Percentiles rank a stretch among this genome's conserved stretches.
These are phyloP conservation scores for Endocalyx cinctus DNA, from an alignment of 2,329 filamentous ascomycete genomes.

Conservation along the genomic window DNA sequence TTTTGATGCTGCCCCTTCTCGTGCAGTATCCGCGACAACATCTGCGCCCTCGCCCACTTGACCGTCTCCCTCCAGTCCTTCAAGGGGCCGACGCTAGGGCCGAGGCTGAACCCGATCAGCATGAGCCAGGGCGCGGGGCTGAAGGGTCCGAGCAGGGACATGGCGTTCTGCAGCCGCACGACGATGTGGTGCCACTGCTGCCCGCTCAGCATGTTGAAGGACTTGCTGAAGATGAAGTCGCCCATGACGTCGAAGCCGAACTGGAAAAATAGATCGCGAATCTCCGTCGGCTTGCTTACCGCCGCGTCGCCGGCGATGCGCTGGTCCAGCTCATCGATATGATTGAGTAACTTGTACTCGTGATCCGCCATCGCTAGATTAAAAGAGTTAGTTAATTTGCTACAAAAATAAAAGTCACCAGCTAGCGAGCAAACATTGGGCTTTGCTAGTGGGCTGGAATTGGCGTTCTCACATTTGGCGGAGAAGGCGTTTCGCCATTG, in stretches of 20 bases:
- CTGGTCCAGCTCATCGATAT: constrained; percentile 13
- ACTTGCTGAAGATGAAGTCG: constrained; percentile 11
- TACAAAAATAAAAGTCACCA: background rate
- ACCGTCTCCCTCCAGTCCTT: constrained; percentile 18
- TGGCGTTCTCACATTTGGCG: background rate
- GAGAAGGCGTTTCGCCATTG: background rate
- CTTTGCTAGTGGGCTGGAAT: background rate
- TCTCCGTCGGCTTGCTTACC: constrained; percentile 6
- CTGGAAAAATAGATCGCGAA: constrained; percentile 22
- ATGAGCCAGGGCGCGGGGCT: constrained; percentile 23
- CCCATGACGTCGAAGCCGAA: constrained; percentile 24
- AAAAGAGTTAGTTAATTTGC: too few species aligned
- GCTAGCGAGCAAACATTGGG: background rate
- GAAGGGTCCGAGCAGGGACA: constrained; percentile 25
- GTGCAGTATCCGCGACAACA: constrained; percentile 1
- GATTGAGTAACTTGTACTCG: constrained; percentile 6
- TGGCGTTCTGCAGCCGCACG: constrained; percentile 18
- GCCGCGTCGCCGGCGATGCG: constrained; percentile 12
- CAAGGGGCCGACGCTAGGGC: constrained; percentile 10
- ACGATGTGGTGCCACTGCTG: constrained; percentile 24
- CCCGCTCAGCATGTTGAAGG: constrained; percentile 29
- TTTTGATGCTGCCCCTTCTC: background rate
- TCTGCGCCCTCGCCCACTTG: constrained; percentile 17
- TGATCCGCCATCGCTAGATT: constrained; percentile 13
- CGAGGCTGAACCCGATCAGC: constrained; percentile 17